Percentiles rank a stretch among this genome's conserved stretches.
These are phyloP conservation scores for Erythrophleum fordii DNA, from an alignment of 306 rosid genomes.

Conservation along the genomic window DNA sequence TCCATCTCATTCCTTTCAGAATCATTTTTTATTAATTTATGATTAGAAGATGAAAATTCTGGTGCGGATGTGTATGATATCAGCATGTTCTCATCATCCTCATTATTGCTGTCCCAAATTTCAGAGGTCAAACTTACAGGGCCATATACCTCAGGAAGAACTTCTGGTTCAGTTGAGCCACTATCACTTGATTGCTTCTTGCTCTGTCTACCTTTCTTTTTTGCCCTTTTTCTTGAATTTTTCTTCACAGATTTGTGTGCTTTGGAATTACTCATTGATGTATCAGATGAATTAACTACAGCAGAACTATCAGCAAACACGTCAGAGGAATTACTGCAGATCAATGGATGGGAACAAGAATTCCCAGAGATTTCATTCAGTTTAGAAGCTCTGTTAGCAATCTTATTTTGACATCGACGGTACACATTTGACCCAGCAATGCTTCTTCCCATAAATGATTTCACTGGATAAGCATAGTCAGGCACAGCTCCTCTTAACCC, in stretches of 20 bases:
- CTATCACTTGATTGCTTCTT: slow-evolving; percentile 58
- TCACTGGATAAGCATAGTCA: slow-evolving; percentile 49
- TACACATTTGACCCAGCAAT: slow-evolving; percentile 48
- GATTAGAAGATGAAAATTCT: slow-evolving; percentile 46
- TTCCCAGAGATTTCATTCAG: slow-evolving; percentile 58
- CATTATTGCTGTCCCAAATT: slow-evolving; percentile 50
- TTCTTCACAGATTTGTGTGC: slow-evolving; percentile 53
- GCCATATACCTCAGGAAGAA: slow-evolving; percentile 48
- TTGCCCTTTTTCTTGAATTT: slow-evolving; percentile 55
- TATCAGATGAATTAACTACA: slow-evolving; percentile 44
- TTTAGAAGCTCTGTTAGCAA: slow-evolving; percentile 54
- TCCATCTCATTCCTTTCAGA: slow-evolving; percentile 34
- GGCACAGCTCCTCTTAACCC: slow-evolving; percentile 44
- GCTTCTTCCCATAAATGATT: slow-evolving; percentile 50
- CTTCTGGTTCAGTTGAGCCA: slow-evolving; percentile 54
- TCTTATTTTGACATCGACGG: slow-evolving; percentile 64
- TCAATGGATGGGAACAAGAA: slow-evolving; percentile 48
- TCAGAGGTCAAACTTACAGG: slow-evolving; percentile 54
- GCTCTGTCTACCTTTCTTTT: slow-evolving; percentile 58
- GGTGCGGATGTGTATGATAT: slow-evolving; percentile 37
- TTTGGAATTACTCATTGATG: slow-evolving; percentile 35
- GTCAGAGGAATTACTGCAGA: slow-evolving; percentile 42
- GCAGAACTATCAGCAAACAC: slow-evolving; percentile 45
- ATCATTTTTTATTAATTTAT: slow-evolving; percentile 35
- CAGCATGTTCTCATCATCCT: slow-evolving; percentile 40